These are phyloP conservation scores for Kockovaella imperatae DNA, from an alignment of 768 basidiomycete species.

Conservation along the genomic window DNA sequence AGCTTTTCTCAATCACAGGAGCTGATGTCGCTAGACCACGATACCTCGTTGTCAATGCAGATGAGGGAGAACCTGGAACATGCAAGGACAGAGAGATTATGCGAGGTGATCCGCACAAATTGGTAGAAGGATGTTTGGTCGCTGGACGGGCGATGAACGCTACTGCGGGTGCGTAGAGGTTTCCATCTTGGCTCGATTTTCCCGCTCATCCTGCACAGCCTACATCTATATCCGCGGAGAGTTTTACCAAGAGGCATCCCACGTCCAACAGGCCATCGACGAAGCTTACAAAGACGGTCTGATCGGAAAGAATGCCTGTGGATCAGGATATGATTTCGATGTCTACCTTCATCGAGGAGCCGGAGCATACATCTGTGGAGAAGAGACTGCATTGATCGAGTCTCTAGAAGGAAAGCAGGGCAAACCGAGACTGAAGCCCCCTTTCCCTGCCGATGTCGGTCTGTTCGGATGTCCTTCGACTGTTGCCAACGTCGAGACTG, in stretches of 20 bases:
- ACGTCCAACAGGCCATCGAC: constrained; percentile 88
- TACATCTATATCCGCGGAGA: constrained; percentile 99
- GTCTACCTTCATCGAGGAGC: constrained; percentile 98
- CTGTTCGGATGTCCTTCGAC: constrained; percentile 95
- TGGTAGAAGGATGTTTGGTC: constrained; percentile 94
- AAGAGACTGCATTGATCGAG: constrained; percentile 97
- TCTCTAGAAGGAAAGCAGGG: constrained; percentile 96
- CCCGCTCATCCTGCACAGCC: constrained; percentile 48
- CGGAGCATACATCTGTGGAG: constrained; percentile 96
- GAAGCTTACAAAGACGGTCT: constrained; percentile 87
- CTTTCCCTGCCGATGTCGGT: constrained; percentile 97
- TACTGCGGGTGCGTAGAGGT: constrained; percentile 53
- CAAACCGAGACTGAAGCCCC: constrained; percentile 93
- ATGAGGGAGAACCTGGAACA: constrained; percentile 97
- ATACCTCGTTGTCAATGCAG: constrained; percentile 95
- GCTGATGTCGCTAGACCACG: constrained; percentile 56
- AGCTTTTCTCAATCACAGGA: background rate
- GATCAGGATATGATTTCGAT: constrained; percentile 88
- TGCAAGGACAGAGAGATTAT: constrained; percentile 99
- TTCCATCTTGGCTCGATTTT: background rate
- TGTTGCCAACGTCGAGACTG: constrained; percentile 97
- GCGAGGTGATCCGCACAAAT: constrained; percentile 95
- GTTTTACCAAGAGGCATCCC: constrained; percentile 89
- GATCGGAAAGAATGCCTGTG: constrained; percentile 84
- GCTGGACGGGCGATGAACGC: constrained; percentile 97